A percentile compares a stretch with the other conserved stretches of the same genome.
Conservation (phyloP, 768 basidiomycete genomes). For the Boletus vermiculosoides region DNA sequence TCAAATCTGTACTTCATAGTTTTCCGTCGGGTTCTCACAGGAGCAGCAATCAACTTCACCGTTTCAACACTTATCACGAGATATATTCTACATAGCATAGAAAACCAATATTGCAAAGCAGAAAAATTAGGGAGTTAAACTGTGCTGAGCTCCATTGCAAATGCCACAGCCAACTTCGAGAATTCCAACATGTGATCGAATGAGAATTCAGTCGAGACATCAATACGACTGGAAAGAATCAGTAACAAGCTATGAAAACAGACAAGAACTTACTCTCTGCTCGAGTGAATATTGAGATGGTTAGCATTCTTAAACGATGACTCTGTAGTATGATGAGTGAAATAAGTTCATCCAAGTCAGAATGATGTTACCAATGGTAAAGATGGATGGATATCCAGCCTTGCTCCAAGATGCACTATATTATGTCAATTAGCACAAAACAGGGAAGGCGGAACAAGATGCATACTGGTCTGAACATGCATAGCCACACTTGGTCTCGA, state of each 20-base stretch:
- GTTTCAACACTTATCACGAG: too few species aligned
- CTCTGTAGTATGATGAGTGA: conserved; percentile 37
- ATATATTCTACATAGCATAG: background rate
- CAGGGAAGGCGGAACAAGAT: conserved; percentile 21
- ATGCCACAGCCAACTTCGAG: conserved; percentile 79
- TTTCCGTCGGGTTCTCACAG: too few species aligned
- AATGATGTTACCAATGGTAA: conserved; percentile 58
- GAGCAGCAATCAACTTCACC: too few species aligned
- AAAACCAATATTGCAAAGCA: background rate
- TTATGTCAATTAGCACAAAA: conserved; percentile 20
- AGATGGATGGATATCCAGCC: conserved; percentile 82
- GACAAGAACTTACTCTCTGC: conserved; percentile 64
- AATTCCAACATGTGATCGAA: conserved; percentile 90
- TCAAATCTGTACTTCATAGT: too few species aligned
- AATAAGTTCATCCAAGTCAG: background rate
- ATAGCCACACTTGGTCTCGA: conserved; percentile 87
- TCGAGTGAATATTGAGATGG: conserved; percentile 70
- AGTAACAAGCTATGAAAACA: conserved; percentile 38
- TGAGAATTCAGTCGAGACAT: conserved; percentile 85
- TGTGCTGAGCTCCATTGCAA: conserved; percentile 73
- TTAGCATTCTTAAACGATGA: conserved; percentile 76
- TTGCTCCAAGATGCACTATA: conserved; percentile 75
- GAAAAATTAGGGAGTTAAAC: background rate
- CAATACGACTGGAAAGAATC: conserved; percentile 59
- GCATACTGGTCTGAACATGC: conserved; percentile 90